Percentiles rank a stretch among this genome's conserved stretches.
phyloP scores from a whole-genome alignment of 176 grass and related monocot species.

The Lolium multiflorum region DNA sequence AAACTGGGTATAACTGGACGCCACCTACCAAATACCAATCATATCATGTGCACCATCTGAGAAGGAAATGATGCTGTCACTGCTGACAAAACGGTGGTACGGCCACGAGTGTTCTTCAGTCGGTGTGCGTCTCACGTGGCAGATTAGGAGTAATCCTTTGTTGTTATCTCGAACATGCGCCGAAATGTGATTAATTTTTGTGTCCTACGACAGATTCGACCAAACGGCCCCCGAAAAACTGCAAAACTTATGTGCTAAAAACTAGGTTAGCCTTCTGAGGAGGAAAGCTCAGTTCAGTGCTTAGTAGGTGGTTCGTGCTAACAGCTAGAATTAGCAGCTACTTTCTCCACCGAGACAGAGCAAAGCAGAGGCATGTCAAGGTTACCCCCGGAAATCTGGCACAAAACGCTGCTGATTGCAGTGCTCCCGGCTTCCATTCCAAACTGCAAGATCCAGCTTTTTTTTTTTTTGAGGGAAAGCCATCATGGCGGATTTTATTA shows the following conservation, averaged over 20 bases:
- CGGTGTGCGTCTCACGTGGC: not conserved
- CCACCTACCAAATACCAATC: not conserved
- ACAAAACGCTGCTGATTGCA: no score
- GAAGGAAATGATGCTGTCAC: not conserved
- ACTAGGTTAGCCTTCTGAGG: no score
- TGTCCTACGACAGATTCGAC: no score
- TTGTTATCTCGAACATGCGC: no score
- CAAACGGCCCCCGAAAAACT: no score
- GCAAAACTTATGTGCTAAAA: no score
- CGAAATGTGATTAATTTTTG: no score
- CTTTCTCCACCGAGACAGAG: not conserved
- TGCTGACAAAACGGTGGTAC: not conserved
- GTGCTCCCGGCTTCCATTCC: no score
- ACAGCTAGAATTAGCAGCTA: not conserved
- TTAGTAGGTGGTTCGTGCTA: not conserved
- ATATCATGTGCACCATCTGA: constrained; percentile 22
- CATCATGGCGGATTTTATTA: no score
- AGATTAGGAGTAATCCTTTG: not conserved
- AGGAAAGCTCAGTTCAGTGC: not conserved
- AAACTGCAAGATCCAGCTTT: no score
- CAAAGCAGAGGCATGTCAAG: no score
- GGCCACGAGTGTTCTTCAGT: not conserved
- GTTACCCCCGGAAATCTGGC: not conserved
- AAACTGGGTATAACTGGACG: constrained; percentile 2
- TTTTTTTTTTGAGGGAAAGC: no score